These are phyloP conservation scores for Neofusicoccum ribis DNA, from an alignment of 2,329 filamentous ascomycete genomes.

Conservation along the genomic window DNA sequence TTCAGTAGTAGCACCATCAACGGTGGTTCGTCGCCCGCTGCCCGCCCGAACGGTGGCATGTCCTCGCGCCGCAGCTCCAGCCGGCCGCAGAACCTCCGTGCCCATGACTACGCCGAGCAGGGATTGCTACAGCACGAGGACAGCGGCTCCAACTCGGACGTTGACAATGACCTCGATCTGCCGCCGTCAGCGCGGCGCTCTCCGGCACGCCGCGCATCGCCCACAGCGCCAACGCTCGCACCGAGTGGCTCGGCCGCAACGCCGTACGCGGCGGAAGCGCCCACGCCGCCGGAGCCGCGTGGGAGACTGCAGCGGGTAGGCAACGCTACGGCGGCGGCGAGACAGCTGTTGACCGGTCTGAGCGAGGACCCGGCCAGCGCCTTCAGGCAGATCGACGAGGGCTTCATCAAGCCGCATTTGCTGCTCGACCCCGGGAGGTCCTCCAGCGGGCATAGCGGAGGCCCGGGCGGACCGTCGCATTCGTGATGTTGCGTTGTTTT, in stretches of 20 bases:
- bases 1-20: constrained; percentile 59
- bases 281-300: constrained; percentile 31
- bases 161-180: constrained; percentile 56
- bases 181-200: constrained; percentile 57
- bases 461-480: neutral
- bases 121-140: constrained; percentile 54
- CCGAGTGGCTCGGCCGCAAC: constrained; percentile 9
- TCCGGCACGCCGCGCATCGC: constrained; percentile 39
- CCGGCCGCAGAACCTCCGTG: constrained; percentile 42
- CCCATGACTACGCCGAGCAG: constrained; percentile 53
- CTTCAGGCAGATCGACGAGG: constrained; percentile 91
- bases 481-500: neutral
- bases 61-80: constrained; percentile 54
- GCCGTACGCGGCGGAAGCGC: constrained; percentile 41
- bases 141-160: constrained; percentile 51
- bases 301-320: constrained; percentile 40
- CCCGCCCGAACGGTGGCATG: constrained; percentile 39
- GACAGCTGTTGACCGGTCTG: constrained; percentile 73
- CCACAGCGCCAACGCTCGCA: constrained; percentile 25
- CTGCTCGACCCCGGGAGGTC: constrained; percentile 66
- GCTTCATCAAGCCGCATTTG: constrained; percentile 90
- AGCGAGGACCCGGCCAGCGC: constrained; percentile 85
- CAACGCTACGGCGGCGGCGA: constrained; percentile 75
- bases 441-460: neutral
- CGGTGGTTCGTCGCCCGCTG: constrained; percentile 38